Evolutionary conservation across 495 filamentous ascomycete genomes (phyloP), one percentile per base, ranked within the genome.

Genomic region (Pyrenopolyporus hunteri): DNA sequence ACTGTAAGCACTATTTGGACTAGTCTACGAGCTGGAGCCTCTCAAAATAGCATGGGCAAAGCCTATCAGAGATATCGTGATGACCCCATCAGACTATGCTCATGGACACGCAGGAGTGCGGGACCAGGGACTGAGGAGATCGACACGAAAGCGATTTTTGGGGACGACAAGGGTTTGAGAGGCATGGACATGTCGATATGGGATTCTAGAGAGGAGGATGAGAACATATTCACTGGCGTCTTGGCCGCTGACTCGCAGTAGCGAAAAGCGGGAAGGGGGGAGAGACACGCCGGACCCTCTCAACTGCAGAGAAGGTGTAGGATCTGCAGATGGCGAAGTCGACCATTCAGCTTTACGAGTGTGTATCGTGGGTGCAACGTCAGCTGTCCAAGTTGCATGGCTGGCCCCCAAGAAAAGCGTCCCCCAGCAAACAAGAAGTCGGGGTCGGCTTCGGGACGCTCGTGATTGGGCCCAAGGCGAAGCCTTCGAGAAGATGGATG

Each of bases 261-360:
- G 51, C 10, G 59, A 51, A 59, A 39, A 51, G 56, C 29, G 62
- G 43, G 50, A 59, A 31, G 42, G 50, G 36, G 17, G n/a, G n/a
- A n/a, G n/a, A n/a, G n/a, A n/a, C n/a, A n/a, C n/a, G n/a, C n/a
- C n/a, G n/a, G n/a, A n/a, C n/a, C 17, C 11, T 40, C 45, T 55
- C 49, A 50, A 48, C 9, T 50, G 61, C 55, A 58, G 54, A 33
- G 1, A n/a, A 40, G 36, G 11, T 37, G 32, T 42, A 46, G 37
- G 44, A 56, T 43, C 43, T 59, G 56, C 55, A 46, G 54, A 54
- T 51, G 45, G 33, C 39, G 49, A 44, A 42, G 13, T 56, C 23
- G 23, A n/a, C 56, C 62, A 65, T 53, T 60, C 55, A 65, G 56
- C 50, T 65, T 31, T 36, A 59, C 29, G 56, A 29, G 39, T 45